Conservation (phyloP, 2,329 filamentous ascomycete genomes). For the Phaeosphaeria sp. region DNA sequence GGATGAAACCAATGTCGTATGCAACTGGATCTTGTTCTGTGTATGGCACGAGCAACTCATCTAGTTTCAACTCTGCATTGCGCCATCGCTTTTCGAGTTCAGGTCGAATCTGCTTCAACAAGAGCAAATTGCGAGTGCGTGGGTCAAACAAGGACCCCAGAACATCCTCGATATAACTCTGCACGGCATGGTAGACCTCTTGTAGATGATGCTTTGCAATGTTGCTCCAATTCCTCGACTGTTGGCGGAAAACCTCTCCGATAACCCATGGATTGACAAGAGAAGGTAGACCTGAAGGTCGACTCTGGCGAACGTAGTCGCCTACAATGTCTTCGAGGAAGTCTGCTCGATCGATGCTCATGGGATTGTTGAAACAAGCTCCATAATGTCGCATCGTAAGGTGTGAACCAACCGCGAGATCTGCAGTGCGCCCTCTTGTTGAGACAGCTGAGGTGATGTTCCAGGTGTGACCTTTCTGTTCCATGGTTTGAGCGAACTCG, state of each 20-base stretch:
- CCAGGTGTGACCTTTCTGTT: constrained; percentile 33
- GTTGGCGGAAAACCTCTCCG: constrained; percentile 28
- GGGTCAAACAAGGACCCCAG: constrained; percentile 23
- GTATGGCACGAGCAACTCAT: constrained; percentile 30
- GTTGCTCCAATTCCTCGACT: constrained; percentile 24
- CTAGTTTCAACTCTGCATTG: constrained; percentile 22
- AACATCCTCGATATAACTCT: constrained; percentile 21
- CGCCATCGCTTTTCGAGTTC: constrained; percentile 21
- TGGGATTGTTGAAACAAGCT: constrained; percentile 14
- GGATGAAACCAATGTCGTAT: constrained; percentile 30
- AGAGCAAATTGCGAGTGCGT: constrained; percentile 18
- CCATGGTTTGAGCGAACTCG: constrained; percentile 32
- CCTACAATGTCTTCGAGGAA: constrained; percentile 26
- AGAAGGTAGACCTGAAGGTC: constrained; percentile 24
- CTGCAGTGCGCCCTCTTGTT: background rate
- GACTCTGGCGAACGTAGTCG: constrained; percentile 21
- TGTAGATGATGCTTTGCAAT: constrained; percentile 27
- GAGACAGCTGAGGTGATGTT: constrained; percentile 14
- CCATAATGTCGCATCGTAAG: constrained; percentile 15
- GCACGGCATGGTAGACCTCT: constrained; percentile 22
- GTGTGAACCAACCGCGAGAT: background rate
- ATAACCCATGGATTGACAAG: constrained; percentile 33
- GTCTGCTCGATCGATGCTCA: constrained; percentile 10
- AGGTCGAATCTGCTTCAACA: constrained; percentile 23
- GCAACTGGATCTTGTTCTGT: constrained; percentile 23